A percentile compares a stretch with the other conserved stretches of the same genome.
phyloP scores from a whole-genome alignment of 148 eudicot genomes.

The Heliamphora exappendiculata region DNA sequence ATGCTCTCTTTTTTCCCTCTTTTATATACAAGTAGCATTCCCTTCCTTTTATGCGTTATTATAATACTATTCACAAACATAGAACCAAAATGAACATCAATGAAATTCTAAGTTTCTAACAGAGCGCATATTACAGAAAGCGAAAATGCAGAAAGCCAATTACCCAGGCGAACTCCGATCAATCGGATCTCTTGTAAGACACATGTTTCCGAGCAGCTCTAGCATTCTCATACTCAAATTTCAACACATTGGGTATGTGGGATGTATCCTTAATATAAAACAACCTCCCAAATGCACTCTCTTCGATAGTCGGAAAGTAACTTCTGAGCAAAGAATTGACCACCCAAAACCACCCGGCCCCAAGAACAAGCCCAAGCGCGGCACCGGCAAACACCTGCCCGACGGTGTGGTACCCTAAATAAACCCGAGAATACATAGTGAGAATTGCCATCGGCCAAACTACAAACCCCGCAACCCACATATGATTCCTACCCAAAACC shows the following conservation, averaged over 20 bases:
- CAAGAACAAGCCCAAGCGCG: conserved; percentile 47
- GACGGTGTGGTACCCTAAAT: conserved; percentile 78
- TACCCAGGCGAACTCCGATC: conserved; percentile 3
- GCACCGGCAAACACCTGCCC: conserved; percentile 90
- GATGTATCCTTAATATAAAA: conserved; percentile 85
- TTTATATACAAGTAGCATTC: too few relatives aligned
- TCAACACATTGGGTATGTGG: conserved; percentile 72
- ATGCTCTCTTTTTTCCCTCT: background rate
- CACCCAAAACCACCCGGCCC: conserved; percentile 67
- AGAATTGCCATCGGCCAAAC: conserved; percentile 66
- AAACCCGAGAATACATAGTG: conserved; percentile 80
- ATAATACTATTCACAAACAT: background rate
- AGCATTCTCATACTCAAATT: conserved; percentile 67
- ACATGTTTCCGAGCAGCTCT: conserved; percentile 24
- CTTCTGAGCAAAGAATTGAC: conserved; percentile 35
- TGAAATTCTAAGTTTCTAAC: background rate
- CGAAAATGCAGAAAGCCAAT: background rate
- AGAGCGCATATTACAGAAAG: background rate
- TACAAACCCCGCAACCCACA: conserved; percentile 24
- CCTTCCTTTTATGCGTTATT: background rate
- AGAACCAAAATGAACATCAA: background rate
- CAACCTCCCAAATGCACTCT: conserved; percentile 64
- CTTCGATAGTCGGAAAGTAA: conserved; percentile 61
- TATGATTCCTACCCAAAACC: conserved; percentile 33
- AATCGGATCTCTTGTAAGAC: conserved; percentile 23